These are phyloP conservation scores for Allantophomopsis cytisporea DNA, from an alignment of 2,329 filamentous ascomycete genomes.

Conservation along the genomic window DNA sequence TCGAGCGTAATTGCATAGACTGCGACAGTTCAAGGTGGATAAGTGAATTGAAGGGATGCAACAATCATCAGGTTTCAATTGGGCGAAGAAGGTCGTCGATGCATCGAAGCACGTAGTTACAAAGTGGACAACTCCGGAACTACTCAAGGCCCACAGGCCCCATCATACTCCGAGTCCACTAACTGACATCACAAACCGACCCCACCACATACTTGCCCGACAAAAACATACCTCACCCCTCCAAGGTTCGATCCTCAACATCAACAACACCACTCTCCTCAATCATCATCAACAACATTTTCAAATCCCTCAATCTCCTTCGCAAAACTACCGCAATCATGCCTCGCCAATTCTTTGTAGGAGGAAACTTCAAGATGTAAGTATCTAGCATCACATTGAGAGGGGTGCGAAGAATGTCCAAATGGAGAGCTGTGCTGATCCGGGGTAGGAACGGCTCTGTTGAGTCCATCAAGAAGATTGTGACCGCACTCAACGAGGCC, in stretches of 20 bases:
- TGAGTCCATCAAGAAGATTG: constrained; percentile 81
- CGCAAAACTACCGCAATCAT: constrained; percentile 30
- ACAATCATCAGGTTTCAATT: too few relatives aligned
- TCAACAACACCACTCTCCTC: not conserved
- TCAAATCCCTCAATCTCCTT: not conserved
- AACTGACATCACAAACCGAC: not conserved
- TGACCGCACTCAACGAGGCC: constrained; percentile 77
- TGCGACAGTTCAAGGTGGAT: too few relatives aligned
- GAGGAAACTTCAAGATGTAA: constrained; percentile 99
- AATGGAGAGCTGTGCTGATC: constrained; percentile 1
- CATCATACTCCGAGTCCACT: not conserved
- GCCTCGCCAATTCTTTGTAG: constrained; percentile 94
- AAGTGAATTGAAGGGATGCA: too few relatives aligned
- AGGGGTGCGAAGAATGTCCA: not conserved
- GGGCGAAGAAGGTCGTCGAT: too few relatives aligned
- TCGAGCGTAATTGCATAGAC: too few relatives aligned
- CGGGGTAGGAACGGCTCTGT: constrained; percentile 75
- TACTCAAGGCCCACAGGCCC: too few relatives aligned
- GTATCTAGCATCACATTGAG: constrained; percentile 13
- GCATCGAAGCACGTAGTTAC: too few relatives aligned
- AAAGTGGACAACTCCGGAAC: too few relatives aligned
- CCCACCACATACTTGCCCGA: not conserved
- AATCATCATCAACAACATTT: not conserved
- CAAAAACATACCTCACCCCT: not conserved
- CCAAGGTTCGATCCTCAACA: not conserved